These are phyloP conservation scores for Citrullus amarus DNA, from an alignment of 306 rosid genomes.

Conservation along the genomic window DNA sequence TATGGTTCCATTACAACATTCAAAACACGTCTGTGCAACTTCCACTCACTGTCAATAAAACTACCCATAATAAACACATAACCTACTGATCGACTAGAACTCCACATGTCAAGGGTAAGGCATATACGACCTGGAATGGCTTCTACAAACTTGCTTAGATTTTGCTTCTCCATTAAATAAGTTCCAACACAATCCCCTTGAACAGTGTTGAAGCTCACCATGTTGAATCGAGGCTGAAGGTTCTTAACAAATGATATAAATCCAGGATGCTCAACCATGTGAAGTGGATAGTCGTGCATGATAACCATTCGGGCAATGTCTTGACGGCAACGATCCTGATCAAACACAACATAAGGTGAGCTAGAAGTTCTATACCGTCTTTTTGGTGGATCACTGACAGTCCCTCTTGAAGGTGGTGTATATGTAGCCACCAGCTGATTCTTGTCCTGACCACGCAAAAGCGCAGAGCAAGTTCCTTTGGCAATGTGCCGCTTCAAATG, in stretches of 20 bases:
- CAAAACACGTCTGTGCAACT: constrained; percentile 64
- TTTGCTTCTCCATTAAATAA: constrained; percentile 68
- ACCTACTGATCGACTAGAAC: constrained; percentile 70
- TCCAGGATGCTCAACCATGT: constrained; percentile 93
- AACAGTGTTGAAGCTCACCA: constrained; percentile 79
- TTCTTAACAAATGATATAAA: constrained; percentile 74
- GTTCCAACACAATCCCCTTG: constrained; percentile 96
- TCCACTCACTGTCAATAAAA: constrained; percentile 87
- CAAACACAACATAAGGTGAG: constrained; percentile 53
- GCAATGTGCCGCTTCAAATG: constrained; percentile 95
- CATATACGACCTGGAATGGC: constrained; percentile 76
- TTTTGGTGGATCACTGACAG: constrained; percentile 43
- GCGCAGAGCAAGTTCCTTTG: constrained; percentile 74
- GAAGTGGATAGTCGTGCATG: constrained; percentile 95
- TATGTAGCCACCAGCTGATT: constrained; percentile 35
- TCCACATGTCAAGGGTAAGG: constrained; percentile 79
- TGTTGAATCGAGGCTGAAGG: constrained; percentile 87
- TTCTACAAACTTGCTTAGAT: constrained; percentile 44
- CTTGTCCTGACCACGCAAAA: constrained; percentile 57
- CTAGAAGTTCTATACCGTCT: constrained; percentile 56
- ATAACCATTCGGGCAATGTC: constrained; percentile 95
- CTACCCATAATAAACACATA: constrained; percentile 80
- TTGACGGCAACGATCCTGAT: constrained; percentile 77
- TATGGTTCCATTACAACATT: constrained; percentile 95
- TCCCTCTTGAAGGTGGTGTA: constrained; percentile 45